A percentile compares a stretch with the other conserved stretches of the same genome.
These are phyloP conservation scores for Boletus rufocinnamomeus DNA, from an alignment of 768 basidiomycete species.

Conservation along the genomic window DNA sequence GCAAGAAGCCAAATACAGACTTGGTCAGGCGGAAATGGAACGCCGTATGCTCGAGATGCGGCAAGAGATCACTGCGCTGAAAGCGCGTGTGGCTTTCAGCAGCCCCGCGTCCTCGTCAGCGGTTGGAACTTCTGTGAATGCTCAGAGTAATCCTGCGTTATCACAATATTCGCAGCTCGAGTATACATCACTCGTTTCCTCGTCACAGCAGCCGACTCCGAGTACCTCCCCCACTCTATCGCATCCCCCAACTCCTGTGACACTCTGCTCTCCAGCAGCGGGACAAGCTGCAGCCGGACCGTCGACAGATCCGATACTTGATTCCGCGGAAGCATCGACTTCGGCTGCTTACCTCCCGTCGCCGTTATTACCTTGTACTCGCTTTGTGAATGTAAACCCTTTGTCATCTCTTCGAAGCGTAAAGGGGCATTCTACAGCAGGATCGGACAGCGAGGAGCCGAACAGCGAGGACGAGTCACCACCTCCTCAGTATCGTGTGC, in stretches of 20 bases:
- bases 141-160: background rate
- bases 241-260: constrained; percentile 31
- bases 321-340: constrained; percentile 8
- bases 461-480: constrained; percentile 39
- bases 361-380: constrained; percentile 18
- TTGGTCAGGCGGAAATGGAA: constrained; percentile 62
- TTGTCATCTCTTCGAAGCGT: constrained; percentile 13
- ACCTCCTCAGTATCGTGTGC: constrained; percentile 35
- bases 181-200: constrained; percentile 5
- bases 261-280: constrained; percentile 18
- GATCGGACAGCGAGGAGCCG: constrained; percentile 39
- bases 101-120: constrained; percentile 10
- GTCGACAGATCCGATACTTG: constrained; percentile 4
- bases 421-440: constrained; percentile 36
- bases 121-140: constrained; percentile 1
- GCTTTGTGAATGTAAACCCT: constrained; percentile 24
- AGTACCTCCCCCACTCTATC: constrained; percentile 32
- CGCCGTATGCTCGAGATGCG: constrained; percentile 55
- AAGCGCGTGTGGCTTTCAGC: constrained; percentile 39
- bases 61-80: constrained; percentile 51
- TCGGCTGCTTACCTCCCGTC: constrained; percentile 14
- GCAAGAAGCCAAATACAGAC: constrained; percentile 59
- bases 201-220: constrained; percentile 33
- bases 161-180: constrained; percentile 14
- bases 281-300: constrained; percentile 17